These are phyloP conservation scores for Xylariaceae sp. DNA, from an alignment of 2,329 filamentous ascomycete genomes.

Conservation along the genomic window DNA sequence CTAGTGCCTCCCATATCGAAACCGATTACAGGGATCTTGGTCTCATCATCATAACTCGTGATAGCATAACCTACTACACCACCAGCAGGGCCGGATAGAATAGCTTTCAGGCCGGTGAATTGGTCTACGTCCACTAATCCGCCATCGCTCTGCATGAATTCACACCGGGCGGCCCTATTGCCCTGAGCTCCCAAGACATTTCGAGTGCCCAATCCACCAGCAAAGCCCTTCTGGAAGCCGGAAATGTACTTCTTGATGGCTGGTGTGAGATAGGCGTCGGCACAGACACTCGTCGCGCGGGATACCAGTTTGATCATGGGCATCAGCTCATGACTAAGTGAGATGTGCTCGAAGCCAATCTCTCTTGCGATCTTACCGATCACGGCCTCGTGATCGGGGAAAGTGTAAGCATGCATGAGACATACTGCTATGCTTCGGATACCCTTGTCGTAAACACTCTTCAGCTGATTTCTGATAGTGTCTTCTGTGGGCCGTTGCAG, in stretches of 20 bases:
- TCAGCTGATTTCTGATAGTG: constrained; percentile 55
- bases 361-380: constrained; percentile 72
- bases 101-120: constrained; percentile 81
- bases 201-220: constrained; percentile 71
- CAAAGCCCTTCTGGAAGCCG: constrained; percentile 77
- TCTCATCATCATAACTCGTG: constrained; percentile 81
- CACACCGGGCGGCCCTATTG: constrained; percentile 70
- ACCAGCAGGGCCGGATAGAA: constrained; percentile 85
- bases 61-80: constrained; percentile 90
- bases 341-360: constrained; percentile 80
- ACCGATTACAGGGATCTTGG: constrained; percentile 81
- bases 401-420: constrained; percentile 89
- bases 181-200: constrained; percentile 65
- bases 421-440: constrained; percentile 83
- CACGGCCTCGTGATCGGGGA: constrained; percentile 76
- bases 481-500: constrained; percentile 57
- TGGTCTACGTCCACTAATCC: constrained; percentile 68
- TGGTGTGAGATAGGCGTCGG: constrained; percentile 75
- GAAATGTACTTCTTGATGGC: constrained; percentile 69
- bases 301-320: constrained; percentile 85
- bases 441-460: constrained; percentile 64
- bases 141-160: constrained; percentile 92
- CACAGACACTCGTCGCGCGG: constrained; percentile 70
- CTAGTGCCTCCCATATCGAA: constrained; percentile 91
- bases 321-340: constrained; percentile 75